phyloP scores from a whole-genome alignment of 441 rosid species.

The Rhodomyrtus psidioides region DNA sequence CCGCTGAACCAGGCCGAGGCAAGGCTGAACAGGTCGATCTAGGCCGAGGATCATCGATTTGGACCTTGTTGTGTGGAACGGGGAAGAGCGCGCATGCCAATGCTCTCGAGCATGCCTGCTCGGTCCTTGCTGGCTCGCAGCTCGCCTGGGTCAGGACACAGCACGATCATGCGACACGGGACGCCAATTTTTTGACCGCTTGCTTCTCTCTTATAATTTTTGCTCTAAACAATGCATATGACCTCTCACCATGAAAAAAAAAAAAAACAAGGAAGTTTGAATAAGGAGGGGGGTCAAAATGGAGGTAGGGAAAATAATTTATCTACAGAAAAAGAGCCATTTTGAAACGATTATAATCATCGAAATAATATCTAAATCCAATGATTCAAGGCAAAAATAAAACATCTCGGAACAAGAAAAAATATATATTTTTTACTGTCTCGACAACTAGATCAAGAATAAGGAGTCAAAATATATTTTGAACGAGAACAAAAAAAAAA shows the following conservation, averaged over 20 bases:
- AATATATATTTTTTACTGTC: neutral
- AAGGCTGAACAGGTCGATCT: neutral
- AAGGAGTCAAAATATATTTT: neutral
- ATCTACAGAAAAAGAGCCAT: neutral
- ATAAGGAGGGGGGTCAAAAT: neutral
- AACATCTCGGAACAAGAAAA: neutral
- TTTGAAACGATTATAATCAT: neutral
- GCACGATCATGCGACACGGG: accelerated
- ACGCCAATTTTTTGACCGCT: neutral
- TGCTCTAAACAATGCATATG: neutral
- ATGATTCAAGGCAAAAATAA: neutral
- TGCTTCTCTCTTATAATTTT: neutral
- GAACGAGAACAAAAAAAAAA: neutral
- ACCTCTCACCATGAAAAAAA: neutral
- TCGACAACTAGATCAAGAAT: neutral
- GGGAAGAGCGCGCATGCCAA: neutral
- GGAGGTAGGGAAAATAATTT: neutral
- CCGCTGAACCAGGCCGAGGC: neutral
- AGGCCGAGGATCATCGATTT: neutral
- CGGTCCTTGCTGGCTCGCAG: neutral
- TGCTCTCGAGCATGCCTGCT: neutral
- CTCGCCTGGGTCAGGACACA: neutral
- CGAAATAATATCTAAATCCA: neutral
- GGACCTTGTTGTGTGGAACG: neutral
- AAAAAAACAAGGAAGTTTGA: neutral